Base-by-base conservation (phyloP, 768 basidiomycete species). In the Agaricus blazei region DNA sequence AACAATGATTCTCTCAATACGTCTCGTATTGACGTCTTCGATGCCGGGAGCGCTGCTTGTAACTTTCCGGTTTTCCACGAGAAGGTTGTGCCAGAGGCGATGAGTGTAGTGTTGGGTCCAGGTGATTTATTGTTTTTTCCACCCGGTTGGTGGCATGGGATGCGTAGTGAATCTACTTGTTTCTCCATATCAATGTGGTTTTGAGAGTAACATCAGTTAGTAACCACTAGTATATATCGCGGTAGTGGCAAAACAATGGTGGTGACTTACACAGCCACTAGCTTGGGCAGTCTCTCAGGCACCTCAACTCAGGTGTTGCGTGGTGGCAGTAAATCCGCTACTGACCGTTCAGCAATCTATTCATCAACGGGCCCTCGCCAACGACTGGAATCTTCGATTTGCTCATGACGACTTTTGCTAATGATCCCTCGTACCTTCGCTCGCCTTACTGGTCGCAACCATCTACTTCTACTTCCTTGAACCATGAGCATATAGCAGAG, bases 171-270 rank as follows among this genome's bases (percentile, higher is more conserved):
- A 70, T 79, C 81, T 24, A 82, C 76, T 38, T 93, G 91, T 71
- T 87, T 91, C 66, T 94, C 92, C 42, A 78, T 94, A 45, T 95
- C 93, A 31, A 87, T 93, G 80, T 94, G 92, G 91, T 95, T 92
- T 68, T 95, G 62, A 53, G 3, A 3, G 26, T 37, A 50, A 38
- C 36, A 37, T 34, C 23, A 12, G 14, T 51, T 51, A 9, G 24
- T 23, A 42, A 3, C 24, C 19, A 50, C 12, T 51, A 24, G 36
- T 23, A 40, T 19, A n/a, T 24, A 9, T 43, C n/a, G 24, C 24
- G 24, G 9, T 43, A 43, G 34, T 8, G 11, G 34, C 34, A 8
- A 8, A 34, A 6, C 11, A 31, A 31, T 19, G 40, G 31, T 31
- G 4, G 12, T 9, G 11, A n/a, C 27, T 19, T 44, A 42, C 54